Percentiles rank a stretch among this genome's conserved stretches.
These are phyloP conservation scores for Mycena sanguinolenta DNA, from an alignment of 768 basidiomycete species.

Conservation along the genomic window DNA sequence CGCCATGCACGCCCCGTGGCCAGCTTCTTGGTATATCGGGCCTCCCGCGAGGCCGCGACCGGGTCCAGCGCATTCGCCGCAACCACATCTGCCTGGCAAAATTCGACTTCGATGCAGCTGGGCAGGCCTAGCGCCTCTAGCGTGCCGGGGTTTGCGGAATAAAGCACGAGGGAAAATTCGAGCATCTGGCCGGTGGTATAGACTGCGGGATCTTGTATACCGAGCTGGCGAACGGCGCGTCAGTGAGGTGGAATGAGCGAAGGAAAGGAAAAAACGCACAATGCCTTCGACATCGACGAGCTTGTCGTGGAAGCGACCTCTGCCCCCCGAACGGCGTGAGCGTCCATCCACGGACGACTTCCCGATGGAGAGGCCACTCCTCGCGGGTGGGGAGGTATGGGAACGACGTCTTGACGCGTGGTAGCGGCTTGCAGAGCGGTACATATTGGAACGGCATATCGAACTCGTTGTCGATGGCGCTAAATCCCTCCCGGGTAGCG, in stretches of 20 bases:
- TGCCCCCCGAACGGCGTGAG: constrained; percentile 35
- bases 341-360: constrained; percentile 32
- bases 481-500: constrained; percentile 26
- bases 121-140: constrained; percentile 34
- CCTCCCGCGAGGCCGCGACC: constrained; percentile 13
- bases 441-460: constrained; percentile 28
- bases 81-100: constrained; percentile 30
- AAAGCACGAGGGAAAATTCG: constrained; percentile 32
- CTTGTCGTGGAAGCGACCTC: constrained; percentile 32
- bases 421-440: constrained; percentile 20
- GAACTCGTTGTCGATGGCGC: constrained; percentile 30
- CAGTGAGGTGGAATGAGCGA: neutral
- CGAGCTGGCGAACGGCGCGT: constrained; percentile 19
- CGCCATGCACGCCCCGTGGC: constrained; percentile 29
- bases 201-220: constrained; percentile 29
- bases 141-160: constrained; percentile 20
- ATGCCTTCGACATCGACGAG: constrained; percentile 33
- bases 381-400: constrained; percentile 34
- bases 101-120: constrained; percentile 26
- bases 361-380: constrained; percentile 34
- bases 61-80: constrained; percentile 25
- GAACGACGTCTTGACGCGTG: constrained; percentile 23
- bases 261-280: neutral
- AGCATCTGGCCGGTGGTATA: constrained; percentile 32
- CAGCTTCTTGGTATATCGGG: constrained; percentile 16